Conservation (phyloP, 495 filamentous ascomycete species). For the Barbatosphaeria neglecta region DNA sequence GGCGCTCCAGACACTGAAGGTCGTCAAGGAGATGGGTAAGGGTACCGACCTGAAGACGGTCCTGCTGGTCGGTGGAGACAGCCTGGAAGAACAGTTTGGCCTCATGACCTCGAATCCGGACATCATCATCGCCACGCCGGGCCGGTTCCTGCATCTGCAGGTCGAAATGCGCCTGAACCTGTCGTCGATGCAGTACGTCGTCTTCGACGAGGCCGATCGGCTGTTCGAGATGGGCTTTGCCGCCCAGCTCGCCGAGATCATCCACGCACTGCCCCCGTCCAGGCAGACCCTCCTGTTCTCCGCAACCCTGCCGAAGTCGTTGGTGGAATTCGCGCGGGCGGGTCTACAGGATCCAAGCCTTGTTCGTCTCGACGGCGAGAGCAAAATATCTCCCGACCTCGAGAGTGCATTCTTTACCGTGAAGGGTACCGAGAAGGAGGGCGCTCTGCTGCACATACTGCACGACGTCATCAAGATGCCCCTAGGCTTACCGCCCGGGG, state of each 20-base stretch:
- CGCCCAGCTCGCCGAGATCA: conserved; percentile 82
- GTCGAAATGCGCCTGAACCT: conserved; percentile 90
- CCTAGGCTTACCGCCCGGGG: conserved; percentile 50
- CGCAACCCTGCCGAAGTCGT: conserved; percentile 80
- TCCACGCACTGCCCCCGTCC: conserved; percentile 70
- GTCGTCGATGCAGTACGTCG: conserved; percentile 76
- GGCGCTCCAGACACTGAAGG: conserved; percentile 88
- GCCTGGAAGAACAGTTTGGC: conserved; percentile 88
- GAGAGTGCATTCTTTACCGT: conserved; percentile 89
- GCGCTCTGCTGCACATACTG: conserved; percentile 75
- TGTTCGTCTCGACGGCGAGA: conserved; percentile 82
- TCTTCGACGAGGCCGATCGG: conserved; percentile 94
- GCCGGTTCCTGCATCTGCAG: conserved; percentile 88
- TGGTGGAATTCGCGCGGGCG: conserved; percentile 92
- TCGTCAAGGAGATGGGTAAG: conserved; percentile 83
- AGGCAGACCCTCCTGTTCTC: conserved; percentile 92
- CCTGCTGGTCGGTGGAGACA: conserved; percentile 87
- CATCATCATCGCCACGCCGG: conserved; percentile 94
- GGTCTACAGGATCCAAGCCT: conserved; percentile 82
- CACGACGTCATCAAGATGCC: conserved; percentile 91
- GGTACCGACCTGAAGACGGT: conserved; percentile 85
- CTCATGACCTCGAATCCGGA: conserved; percentile 91
- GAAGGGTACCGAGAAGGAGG: conserved; percentile 87
- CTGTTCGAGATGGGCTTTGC: conserved; percentile 98
- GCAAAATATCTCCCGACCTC: conserved; percentile 88